Base-by-base conservation (phyloP, 1,284 basidiomycete genomes). In the Ganoderma boninense region DNA sequence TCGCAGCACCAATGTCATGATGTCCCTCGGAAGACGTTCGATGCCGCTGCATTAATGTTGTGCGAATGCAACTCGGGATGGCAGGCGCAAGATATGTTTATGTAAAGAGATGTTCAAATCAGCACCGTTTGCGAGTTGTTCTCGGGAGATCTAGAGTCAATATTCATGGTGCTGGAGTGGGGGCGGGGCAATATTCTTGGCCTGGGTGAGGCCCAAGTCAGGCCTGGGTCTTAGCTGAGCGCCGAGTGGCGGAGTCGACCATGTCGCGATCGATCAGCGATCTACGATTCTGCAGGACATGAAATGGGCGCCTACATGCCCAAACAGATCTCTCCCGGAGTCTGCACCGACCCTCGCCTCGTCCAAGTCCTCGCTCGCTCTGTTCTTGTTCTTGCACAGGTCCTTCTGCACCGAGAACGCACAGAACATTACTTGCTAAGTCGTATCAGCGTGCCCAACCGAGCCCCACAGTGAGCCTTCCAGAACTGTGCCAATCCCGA, bases 281-380 rank as follows among this genome's bases (percentile, higher is more conserved):
- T 57, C 54, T 29, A 7, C 29, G 14, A 57, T 57, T 2, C 16
- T 32, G 13, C 16, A 54, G 3, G 29, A 4, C 29, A 32, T 57
- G 29, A 32, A 20, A 42, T 42, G 60, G 60, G 60, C 60, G 60
- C 43, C 60, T 62, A 0, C 23, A 62, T 62, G 14, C 23, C 60
- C 60, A 44, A 16, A 62, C 5, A 44, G 20, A 49, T 49, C n/a
- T 32, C 29, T 32, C 29, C 29, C 29, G 4, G 29, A 52, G 49
- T 14, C 23, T 23, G 5, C 7, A 32, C 29, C 29, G 29, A 32
- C 43, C 20, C 2, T 18, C 16, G 35, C 14, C 10, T 14, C 60
- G 2, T 42, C 60, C 23, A 11, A 8, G 38, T 62, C 40, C 23
- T 26, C 14, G 16, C n/a, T 26, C 32, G 13, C 40, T 26, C 59